Percentiles rank a stretch among this genome's conserved stretches.
These are phyloP conservation scores for Talaromyces albobiverticillius DNA, from an alignment of 2,329 filamentous ascomycete genomes.

Conservation along the genomic window DNA sequence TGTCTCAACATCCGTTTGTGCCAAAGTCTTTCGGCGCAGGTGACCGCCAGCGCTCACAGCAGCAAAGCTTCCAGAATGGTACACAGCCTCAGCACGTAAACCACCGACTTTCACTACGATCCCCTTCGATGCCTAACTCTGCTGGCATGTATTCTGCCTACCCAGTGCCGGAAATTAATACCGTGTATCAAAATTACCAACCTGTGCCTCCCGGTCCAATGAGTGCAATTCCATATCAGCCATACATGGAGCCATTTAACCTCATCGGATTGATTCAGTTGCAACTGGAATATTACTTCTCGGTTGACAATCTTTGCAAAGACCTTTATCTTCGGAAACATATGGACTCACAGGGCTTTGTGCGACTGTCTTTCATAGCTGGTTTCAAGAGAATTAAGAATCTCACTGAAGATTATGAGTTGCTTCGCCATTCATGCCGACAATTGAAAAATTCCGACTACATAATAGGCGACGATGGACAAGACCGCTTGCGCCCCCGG, in stretches of 20 bases:
- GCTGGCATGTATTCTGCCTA: conserved; percentile 48
- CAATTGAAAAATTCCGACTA: conserved; percentile 72
- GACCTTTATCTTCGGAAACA: conserved; percentile 82
- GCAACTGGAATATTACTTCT: conserved; percentile 91
- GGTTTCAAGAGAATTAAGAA: conserved; percentile 82
- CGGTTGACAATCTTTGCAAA: conserved; percentile 90
- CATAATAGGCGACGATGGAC: conserved; percentile 68
- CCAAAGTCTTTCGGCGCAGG: conserved; percentile 37
- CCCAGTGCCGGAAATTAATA: conserved; percentile 45
- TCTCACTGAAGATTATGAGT: conserved; percentile 67
- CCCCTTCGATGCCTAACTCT: conserved; percentile 61
- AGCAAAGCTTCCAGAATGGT: conserved; percentile 34
- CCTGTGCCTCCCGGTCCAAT: conserved; percentile 52
- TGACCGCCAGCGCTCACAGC: conserved; percentile 39
- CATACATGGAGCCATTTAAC: conserved; percentile 57
- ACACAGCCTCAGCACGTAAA: conserved; percentile 39
- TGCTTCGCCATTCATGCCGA: conserved; percentile 72
- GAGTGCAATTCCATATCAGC: conserved; percentile 57
- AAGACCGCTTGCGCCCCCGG: conserved; percentile 72
- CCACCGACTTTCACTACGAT: conserved; percentile 54
- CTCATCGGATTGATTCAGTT: conserved; percentile 58
- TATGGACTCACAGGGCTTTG: conserved; percentile 95
- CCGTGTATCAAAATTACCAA: conserved; percentile 55
- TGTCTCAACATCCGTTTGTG: conserved; percentile 40
- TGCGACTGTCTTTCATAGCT: conserved; percentile 73